Conservation (phyloP, 2,329 filamentous ascomycete species). For the Furcasterigmium furcatum region DNA sequence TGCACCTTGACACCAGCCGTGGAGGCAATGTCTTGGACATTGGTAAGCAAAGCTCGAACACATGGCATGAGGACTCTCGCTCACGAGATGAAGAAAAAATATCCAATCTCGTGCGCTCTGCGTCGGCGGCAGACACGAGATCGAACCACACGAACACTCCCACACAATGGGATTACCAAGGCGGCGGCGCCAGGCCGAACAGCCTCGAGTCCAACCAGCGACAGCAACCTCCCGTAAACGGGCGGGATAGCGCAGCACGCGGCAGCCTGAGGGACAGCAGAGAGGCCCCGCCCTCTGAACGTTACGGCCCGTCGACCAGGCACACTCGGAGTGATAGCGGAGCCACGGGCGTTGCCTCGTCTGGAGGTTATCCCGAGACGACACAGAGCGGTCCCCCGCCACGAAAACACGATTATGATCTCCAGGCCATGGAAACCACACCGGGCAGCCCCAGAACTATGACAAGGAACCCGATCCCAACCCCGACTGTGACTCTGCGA, state of each 20-base stretch:
- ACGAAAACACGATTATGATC: conserved; percentile 88
- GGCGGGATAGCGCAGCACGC: conserved; percentile 32
- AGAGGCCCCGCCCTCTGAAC: conserved; percentile 41
- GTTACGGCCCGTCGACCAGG: conserved; percentile 37
- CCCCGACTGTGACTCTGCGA: conserved; percentile 87
- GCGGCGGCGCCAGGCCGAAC: conserved; percentile 50
- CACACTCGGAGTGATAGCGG: conserved; percentile 80
- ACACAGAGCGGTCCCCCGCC: conserved; percentile 64
- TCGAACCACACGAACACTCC: conserved; percentile 51
- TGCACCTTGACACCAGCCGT: conserved; percentile 88
- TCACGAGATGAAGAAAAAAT: conserved; percentile 70
- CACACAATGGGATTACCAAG: conserved; percentile 66
- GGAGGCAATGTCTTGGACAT: conserved; percentile 91
- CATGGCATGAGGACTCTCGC: conserved; percentile 13
- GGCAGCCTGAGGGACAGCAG: conserved; percentile 46
- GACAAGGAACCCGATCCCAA: conserved; percentile 81
- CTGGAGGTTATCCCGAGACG: conserved; percentile 75
- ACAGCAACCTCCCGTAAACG: conserved; percentile 25
- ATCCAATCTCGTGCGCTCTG: conserved; percentile 85
- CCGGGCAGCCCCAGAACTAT: conserved; percentile 70
- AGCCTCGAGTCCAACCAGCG: conserved; percentile 42
- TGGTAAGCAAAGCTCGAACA: conserved; percentile 48
- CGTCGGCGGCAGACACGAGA: conserved; percentile 63
- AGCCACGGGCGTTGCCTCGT: conserved; percentile 69
- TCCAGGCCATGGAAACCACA: conserved; percentile 91